Evolutionary conservation across 2,329 filamentous ascomycete species (phyloP).

Genomic region (Colletotrichum truncatum): DNA sequence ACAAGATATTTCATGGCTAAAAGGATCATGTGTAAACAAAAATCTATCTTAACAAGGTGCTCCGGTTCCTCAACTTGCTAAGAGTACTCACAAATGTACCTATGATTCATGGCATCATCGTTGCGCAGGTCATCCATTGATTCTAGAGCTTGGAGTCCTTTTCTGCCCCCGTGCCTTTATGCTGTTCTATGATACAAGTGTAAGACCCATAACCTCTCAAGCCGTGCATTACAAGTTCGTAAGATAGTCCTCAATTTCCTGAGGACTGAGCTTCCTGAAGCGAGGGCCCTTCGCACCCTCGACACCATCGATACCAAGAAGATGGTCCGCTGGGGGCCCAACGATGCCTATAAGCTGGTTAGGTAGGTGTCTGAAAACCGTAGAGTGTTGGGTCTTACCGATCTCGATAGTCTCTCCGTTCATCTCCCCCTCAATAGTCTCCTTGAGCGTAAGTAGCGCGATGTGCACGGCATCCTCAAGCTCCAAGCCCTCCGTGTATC

Average conservation of each 20-base stretch:
- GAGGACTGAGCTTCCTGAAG: slow-evolving; percentile 93
- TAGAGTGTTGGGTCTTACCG: no score
- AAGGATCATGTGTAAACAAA: no score
- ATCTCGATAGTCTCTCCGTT: slow-evolving; percentile 99
- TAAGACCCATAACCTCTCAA: slow-evolving; percentile 35
- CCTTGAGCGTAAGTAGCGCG: slow-evolving; percentile 94
- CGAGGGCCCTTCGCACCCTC: slow-evolving; percentile 85
- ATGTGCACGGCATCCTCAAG: slow-evolving; percentile 99
- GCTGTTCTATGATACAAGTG: slow-evolving; percentile 49
- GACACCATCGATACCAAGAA: slow-evolving; percentile 90
- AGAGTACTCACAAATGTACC: not conserved
- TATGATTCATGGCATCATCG: not conserved
- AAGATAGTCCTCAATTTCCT: slow-evolving; percentile 99
- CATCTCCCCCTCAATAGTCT: slow-evolving; percentile 99
- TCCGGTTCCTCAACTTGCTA: not conserved
- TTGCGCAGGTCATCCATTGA: slow-evolving; percentile 29
- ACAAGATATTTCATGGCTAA: no score
- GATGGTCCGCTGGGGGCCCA: slow-evolving; percentile 90
- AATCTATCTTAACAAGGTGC: no score
- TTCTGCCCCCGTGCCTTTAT: slow-evolving; percentile 27
- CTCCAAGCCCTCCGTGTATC: slow-evolving; percentile 97
- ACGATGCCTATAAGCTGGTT: slow-evolving; percentile 77
- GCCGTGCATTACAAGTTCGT: slow-evolving; percentile 83
- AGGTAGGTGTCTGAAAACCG: no score
- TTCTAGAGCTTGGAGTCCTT: slow-evolving; percentile 26